Conservation (phyloP, 352 stramenopile species). For the Pythium aristosporum region DNA sequence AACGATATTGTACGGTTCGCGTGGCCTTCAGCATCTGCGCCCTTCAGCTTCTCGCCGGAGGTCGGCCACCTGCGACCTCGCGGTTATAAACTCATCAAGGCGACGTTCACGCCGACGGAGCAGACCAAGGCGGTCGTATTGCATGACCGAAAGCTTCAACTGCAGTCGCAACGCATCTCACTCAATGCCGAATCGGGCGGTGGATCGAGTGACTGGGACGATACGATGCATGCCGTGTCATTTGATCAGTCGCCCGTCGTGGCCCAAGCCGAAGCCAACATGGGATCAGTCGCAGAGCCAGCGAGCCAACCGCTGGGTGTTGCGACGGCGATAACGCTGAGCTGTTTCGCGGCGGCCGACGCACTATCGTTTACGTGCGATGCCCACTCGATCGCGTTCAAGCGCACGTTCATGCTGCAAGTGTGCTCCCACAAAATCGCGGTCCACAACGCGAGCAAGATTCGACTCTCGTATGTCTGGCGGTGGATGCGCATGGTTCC, state of each 20-base stretch:
- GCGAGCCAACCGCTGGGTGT: slow-evolving; percentile 40
- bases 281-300: slow-evolving; percentile 36
- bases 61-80: slow-evolving; percentile 69
- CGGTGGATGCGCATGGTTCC: slow-evolving; percentile 38
- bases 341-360: slow-evolving; percentile 72
- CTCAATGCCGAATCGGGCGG: slow-evolving; percentile 29
- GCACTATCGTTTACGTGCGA: slow-evolving; percentile 58
- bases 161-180: slow-evolving; percentile 58
- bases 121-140: slow-evolving; percentile 38
- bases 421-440: slow-evolving; percentile 71
- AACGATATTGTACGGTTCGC: slow-evolving; percentile 64
- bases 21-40: slow-evolving; percentile 39
- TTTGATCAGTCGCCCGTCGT: slow-evolving; percentile 31
- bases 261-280: slow-evolving; percentile 12
- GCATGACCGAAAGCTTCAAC: slow-evolving; percentile 33
- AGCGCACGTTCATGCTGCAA: slow-evolving; percentile 88
- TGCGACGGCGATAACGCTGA: slow-evolving; percentile 41
- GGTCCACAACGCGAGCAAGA: slow-evolving; percentile 74
- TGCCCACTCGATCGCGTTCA: slow-evolving; percentile 60
- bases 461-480: slow-evolving; percentile 58
- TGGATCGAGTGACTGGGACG: slow-evolving; percentile 67
- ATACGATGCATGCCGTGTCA: slow-evolving; percentile 60
- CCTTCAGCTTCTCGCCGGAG: slow-evolving; percentile 73
- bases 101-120: slow-evolving; percentile 53
- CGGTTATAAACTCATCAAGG: slow-evolving; percentile 68